phyloP scores from a whole-genome alignment of 2,329 filamentous ascomycete genomes.

The Thermoascus crustaceus region DNA sequence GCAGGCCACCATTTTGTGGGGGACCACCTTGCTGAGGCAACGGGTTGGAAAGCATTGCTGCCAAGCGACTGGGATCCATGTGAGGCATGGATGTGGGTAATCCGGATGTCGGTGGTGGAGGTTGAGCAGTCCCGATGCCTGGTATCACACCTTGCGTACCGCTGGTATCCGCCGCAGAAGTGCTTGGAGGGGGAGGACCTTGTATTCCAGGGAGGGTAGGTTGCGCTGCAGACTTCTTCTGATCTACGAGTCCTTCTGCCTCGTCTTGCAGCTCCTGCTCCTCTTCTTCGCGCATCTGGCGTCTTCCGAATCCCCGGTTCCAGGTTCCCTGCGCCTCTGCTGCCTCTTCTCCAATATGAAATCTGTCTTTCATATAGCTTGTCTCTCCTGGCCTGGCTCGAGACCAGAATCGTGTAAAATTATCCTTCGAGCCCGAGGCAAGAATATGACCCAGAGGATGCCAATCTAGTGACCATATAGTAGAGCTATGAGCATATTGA shows the following conservation, averaged over 20 bases:
- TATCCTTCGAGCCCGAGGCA: constrained; percentile 90
- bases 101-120: constrained; percentile 23
- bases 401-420: constrained; percentile 95
- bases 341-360: constrained; percentile 88
- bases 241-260: constrained; percentile 83
- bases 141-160: constrained; percentile 34
- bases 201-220: constrained; percentile 45
- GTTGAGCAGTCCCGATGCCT: constrained; percentile 40
- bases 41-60: constrained; percentile 38
- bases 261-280: constrained; percentile 92
- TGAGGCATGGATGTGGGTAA: constrained; percentile 35
- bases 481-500: constrained; percentile 82
- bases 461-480: constrained; percentile 97
- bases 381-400: constrained; percentile 78
- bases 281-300: constrained; percentile 81
- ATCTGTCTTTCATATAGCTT: constrained; percentile 80
- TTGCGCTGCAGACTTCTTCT: constrained; percentile 64
- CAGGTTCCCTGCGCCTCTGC: constrained; percentile 94
- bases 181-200: constrained; percentile 51
- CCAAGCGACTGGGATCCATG: constrained; percentile 39
- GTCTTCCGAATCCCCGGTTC: constrained; percentile 69
- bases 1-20: constrained; percentile 26
- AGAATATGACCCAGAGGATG: constrained; percentile 93
- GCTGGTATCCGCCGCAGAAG: constrained; percentile 38
- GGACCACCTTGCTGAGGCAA: constrained; percentile 15